A percentile compares a stretch with the other conserved stretches of the same genome.
Evolutionary conservation across 1,284 basidiomycete species (phyloP).

Genomic region (Naganishia albida): DNA sequence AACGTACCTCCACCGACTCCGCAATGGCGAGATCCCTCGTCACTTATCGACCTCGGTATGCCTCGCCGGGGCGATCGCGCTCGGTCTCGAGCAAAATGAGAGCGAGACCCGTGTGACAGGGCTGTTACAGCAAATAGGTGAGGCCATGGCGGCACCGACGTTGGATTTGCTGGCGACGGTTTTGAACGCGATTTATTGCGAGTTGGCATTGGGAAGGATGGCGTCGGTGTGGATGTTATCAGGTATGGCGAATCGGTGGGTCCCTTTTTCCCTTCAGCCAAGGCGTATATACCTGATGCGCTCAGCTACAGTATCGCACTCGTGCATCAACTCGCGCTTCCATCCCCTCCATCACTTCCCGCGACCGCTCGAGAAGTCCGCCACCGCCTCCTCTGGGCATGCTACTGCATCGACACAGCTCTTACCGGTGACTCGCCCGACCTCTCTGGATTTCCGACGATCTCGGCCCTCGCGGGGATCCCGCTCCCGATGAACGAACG

Average conservation of each 20-base stretch:
- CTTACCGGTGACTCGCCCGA: slow-evolving; percentile 1
- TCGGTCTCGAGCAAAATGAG: slow-evolving; percentile 7
- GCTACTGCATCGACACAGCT: slow-evolving; percentile 20
- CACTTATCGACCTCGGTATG: slow-evolving; percentile 4
- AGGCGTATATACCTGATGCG: not conserved
- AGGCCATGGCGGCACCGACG: slow-evolving; percentile 8
- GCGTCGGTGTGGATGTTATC: slow-evolving; percentile 14
- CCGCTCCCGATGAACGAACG: slow-evolving; percentile 13
- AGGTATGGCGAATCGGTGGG: slow-evolving; percentile 16
- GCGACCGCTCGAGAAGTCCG: not conserved
- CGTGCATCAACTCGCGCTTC: not conserved
- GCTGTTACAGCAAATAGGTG: slow-evolving; percentile 8
- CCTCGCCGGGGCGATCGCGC: not conserved
- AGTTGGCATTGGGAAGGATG: slow-evolving; percentile 10
- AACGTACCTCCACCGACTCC: slow-evolving; percentile 9
- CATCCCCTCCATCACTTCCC: not conserved
- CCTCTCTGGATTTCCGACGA: not conserved
- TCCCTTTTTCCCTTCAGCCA: not conserved
- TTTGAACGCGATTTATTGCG: slow-evolving; percentile 16
- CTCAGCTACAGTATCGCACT: slow-evolving; percentile 1
- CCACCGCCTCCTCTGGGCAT: slow-evolving; percentile 15
- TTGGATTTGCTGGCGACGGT: slow-evolving; percentile 12
- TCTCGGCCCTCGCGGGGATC: slow-evolving; percentile 3
- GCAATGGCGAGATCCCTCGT: slow-evolving; percentile 10
- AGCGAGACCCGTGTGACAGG: not conserved